These are phyloP conservation scores for Heritiera fomes DNA, from an alignment of 345 rosid species.

Conservation along the genomic window DNA sequence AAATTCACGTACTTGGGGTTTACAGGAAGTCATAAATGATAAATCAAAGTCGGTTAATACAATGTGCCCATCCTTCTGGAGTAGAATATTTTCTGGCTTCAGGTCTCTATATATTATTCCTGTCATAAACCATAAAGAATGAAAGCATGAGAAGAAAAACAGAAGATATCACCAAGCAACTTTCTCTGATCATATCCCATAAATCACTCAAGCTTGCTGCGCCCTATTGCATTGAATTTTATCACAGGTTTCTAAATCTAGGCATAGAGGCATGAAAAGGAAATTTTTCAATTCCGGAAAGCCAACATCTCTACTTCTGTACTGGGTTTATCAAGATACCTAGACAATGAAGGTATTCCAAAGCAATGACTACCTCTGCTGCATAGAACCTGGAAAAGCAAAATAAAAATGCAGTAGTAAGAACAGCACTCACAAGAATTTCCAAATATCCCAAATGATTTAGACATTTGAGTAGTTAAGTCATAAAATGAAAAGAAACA, in stretches of 20 bases:
- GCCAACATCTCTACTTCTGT: background rate
- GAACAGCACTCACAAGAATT: background rate
- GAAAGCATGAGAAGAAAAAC: background rate
- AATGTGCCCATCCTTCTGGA: constrained; percentile 82
- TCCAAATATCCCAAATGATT: background rate
- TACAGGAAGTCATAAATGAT: constrained; percentile 74
- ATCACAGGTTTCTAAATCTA: background rate
- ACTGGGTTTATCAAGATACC: constrained; percentile 45
- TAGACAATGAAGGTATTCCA: constrained; percentile 97
- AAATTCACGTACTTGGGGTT: constrained; percentile 58
- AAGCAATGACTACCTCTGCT: constrained; percentile 81
- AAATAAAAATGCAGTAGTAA: constrained; percentile 5
- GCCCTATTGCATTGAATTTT: background rate
- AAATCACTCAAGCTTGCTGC: background rate
- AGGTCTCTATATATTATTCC: constrained; percentile 92
- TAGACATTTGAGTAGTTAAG: background rate
- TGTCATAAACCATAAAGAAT: constrained; percentile 24
- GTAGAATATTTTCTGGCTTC: constrained; percentile 93
- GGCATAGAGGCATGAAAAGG: background rate
- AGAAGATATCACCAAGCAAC: background rate
- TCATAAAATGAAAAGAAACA: background rate
- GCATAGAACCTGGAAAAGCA: constrained; percentile 75
- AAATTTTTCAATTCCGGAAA: background rate
- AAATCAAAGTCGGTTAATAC: constrained; percentile 90
- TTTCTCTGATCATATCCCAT: background rate